Percentiles rank a stretch among this genome's conserved stretches.
Evolutionary conservation across 306 rosid species (phyloP).

Genomic region (Pyrus communis): DNA sequence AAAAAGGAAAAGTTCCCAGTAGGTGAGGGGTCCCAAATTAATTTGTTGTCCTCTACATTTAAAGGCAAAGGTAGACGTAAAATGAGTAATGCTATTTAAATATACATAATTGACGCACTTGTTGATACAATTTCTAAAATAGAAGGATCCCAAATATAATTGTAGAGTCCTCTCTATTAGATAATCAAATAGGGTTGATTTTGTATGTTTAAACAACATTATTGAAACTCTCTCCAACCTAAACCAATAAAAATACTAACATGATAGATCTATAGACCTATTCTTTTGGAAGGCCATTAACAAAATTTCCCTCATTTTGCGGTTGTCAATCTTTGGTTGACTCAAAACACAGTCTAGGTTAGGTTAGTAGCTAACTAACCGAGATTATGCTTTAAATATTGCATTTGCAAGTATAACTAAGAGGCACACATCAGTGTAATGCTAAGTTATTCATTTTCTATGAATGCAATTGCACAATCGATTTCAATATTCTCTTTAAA

Average conservation of each 20-base stretch:
- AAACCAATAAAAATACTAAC: background rate
- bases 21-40: too few species aligned
- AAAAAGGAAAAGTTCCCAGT: too few species aligned
- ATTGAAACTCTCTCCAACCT: too few species aligned
- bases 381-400: background rate
- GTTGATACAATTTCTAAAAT: background rate
- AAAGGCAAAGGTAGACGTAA: too few species aligned
- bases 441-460: slow-evolving; percentile 15
- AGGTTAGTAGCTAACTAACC: background rate
- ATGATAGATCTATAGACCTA: background rate
- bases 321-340: background rate
- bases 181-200: background rate
- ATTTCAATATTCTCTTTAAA: background rate
- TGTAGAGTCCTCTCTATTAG: background rate
- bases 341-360: background rate
- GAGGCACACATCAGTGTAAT: background rate
- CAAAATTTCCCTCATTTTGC: background rate
- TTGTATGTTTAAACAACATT: background rate
- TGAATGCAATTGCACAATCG: background rate
- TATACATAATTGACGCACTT: too few species aligned
- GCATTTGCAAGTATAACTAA: background rate
- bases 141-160: background rate
- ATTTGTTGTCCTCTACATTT: too few species aligned
- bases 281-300: background rate
- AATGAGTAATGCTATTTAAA: background rate